Evolutionary conservation across 257 asterid genomes (phyloP).

Genomic region (Nicotiana benthamiana): DNA sequence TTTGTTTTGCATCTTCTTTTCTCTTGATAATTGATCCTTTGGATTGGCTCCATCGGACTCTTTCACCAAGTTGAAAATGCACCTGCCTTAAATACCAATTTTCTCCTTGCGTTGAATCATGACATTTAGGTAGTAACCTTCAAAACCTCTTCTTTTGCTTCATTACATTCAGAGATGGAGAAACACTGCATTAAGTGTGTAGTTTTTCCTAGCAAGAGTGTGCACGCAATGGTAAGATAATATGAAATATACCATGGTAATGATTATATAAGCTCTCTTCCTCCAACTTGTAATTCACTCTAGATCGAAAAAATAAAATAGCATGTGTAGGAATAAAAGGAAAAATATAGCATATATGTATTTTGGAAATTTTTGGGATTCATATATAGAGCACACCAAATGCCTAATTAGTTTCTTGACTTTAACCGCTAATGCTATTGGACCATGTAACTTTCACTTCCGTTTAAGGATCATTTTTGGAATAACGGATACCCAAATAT

Average conservation of each 20-base stretch:
- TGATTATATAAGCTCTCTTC: background rate
- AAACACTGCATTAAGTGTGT: background rate
- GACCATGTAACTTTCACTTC: background rate
- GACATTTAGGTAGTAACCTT: background rate
- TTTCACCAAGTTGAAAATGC: background rate
- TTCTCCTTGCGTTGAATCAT: background rate
- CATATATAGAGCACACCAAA: background rate
- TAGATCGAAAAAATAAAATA: background rate
- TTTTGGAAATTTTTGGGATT: background rate
- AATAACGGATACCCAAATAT: background rate
- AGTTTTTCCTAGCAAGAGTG: background rate
- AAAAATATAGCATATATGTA: background rate
- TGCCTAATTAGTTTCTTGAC: background rate
- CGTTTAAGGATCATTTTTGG: background rate
- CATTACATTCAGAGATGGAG: background rate
- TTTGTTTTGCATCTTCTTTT: background rate
- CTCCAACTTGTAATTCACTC: background rate
- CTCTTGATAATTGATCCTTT: background rate
- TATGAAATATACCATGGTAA: background rate
- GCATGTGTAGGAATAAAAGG: background rate
- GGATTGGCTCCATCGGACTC: background rate
- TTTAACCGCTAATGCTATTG: background rate
- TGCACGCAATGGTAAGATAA: background rate
- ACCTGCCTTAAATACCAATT: background rate
- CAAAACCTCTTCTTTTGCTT: background rate